Evolutionary conservation across 345 rosid genomes (phyloP).

Genomic region (Reutealis trisperma): DNA sequence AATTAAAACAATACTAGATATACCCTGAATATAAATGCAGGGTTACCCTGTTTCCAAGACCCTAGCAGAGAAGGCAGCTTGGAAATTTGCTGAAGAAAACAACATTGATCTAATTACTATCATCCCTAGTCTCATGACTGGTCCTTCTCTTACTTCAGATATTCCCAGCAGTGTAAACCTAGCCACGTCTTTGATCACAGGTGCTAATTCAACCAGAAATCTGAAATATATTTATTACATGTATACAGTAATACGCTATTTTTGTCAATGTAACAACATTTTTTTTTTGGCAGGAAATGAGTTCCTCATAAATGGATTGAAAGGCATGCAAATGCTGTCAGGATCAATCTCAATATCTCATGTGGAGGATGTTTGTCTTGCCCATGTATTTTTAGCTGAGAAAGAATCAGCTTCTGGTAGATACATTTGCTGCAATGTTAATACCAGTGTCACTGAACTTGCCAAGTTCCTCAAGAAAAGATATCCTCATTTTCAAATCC

Average conservation of each 20-base stretch:
- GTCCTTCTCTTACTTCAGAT: slow-evolving; percentile 55
- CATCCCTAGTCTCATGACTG: slow-evolving; percentile 67
- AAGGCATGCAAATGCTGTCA: slow-evolving; percentile 85
- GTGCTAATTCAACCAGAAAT: slow-evolving; percentile 27
- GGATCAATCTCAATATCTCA: slow-evolving; percentile 80
- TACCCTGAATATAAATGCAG: slow-evolving; percentile 36
- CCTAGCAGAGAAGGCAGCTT: slow-evolving; percentile 77
- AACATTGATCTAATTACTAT: slow-evolving; percentile 72
- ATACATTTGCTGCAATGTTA: slow-evolving; percentile 64
- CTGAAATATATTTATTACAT: neutral
- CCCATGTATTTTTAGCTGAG: slow-evolving; percentile 81
- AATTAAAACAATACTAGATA: too few relatives aligned
- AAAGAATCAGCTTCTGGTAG: slow-evolving; percentile 82
- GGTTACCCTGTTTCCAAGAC: slow-evolving; percentile 76
- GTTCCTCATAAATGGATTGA: slow-evolving; percentile 52
- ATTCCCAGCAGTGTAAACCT: slow-evolving; percentile 64
- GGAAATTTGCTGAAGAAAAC: slow-evolving; percentile 63
- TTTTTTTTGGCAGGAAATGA: slow-evolving; percentile 53
- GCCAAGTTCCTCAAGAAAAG: slow-evolving; percentile 59
- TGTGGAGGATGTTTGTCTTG: slow-evolving; percentile 77
- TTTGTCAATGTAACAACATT: too few relatives aligned
- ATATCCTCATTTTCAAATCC: slow-evolving; percentile 64
- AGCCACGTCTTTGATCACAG: slow-evolving; percentile 59
- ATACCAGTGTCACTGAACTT: slow-evolving; percentile 65
- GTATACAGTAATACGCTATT: too few relatives aligned